A percentile compares a stretch with the other conserved stretches of the same genome.
Conservation (phyloP, 1,284 basidiomycete species). For the Chalciporus sp. region DNA sequence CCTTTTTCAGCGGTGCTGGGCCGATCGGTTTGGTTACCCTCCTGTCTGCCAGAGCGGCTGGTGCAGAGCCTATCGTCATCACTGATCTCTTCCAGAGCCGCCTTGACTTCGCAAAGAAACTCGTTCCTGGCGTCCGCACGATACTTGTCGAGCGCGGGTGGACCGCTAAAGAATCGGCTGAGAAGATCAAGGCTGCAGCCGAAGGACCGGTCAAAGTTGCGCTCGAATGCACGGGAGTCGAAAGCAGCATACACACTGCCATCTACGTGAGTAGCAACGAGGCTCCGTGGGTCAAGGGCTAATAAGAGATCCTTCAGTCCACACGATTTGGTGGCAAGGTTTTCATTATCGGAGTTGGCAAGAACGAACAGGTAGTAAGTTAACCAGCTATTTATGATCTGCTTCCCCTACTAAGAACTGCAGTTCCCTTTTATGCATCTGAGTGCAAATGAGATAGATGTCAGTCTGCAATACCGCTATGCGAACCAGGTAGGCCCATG, state of each 20-base stretch:
- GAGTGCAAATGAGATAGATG: slow-evolving; percentile 65
- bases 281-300: not conserved
- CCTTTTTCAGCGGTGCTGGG: slow-evolving; percentile 64
- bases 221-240: slow-evolving; percentile 79
- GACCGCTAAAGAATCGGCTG: slow-evolving; percentile 50
- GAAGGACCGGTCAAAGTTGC: slow-evolving; percentile 50
- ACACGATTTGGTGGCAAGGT: slow-evolving; percentile 62
- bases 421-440: slow-evolving; percentile 73
- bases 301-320: slow-evolving; percentile 39
- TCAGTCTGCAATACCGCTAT: slow-evolving; percentile 67
- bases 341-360: slow-evolving; percentile 67
- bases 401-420: slow-evolving; percentile 4
- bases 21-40: slow-evolving; percentile 85
- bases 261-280: slow-evolving; percentile 51
- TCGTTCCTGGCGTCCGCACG: slow-evolving; percentile 72
- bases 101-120: slow-evolving; percentile 77
- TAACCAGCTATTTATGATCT: not conserved
- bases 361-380: slow-evolving; percentile 54
- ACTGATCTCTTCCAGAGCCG: slow-evolving; percentile 82
- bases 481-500: slow-evolving; percentile 50
- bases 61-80: slow-evolving; percentile 76
- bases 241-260: slow-evolving; percentile 70
- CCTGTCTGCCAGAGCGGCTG: slow-evolving; percentile 79
- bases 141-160: slow-evolving; percentile 49
- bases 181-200: slow-evolving; percentile 50